Percentiles rank a stretch among this genome's conserved stretches.
Evolutionary conservation across 495 filamentous ascomycete species (phyloP).

Genomic region (Neurospora sp.): DNA sequence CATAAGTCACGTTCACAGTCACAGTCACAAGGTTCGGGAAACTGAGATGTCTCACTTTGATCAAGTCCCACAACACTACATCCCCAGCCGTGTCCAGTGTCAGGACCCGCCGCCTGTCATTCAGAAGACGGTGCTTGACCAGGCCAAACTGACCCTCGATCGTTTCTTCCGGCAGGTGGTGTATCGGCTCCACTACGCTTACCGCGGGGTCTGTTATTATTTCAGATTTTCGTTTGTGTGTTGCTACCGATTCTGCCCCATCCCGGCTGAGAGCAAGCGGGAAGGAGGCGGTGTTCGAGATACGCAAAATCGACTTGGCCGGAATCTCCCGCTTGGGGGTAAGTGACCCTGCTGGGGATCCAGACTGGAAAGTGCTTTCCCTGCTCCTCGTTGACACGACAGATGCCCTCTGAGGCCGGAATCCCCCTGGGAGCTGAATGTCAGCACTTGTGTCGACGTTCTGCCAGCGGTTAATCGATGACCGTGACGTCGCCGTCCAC

Average conservation of each 20-base stretch:
- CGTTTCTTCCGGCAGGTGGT: conserved; percentile 69
- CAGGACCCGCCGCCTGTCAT: conserved; percentile 79
- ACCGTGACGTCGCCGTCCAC: conserved; percentile 90
- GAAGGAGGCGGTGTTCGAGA: conserved; percentile 77
- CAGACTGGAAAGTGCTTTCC: conserved; percentile 11
- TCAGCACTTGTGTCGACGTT: conserved; percentile 66
- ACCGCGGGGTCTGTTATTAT: conserved; percentile 48
- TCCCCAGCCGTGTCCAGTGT: conserved; percentile 93
- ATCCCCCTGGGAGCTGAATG: conserved; percentile 42
- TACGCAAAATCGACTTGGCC: conserved; percentile 59
- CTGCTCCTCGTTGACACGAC: conserved; percentile 29
- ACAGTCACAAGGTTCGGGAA: background rate
- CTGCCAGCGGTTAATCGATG: conserved; percentile 90
- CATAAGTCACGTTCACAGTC: background rate
- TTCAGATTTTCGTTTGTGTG: conserved; percentile 46
- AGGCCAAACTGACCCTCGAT: conserved; percentile 93
- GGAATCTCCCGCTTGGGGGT: conserved; percentile 57
- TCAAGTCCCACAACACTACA: conserved; percentile 90
- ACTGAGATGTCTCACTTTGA: conserved; percentile 47
- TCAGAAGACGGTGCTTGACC: conserved; percentile 86
- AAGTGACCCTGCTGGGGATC: conserved; percentile 5
- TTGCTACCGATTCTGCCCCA: conserved; percentile 33
- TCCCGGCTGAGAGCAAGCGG: conserved; percentile 38
- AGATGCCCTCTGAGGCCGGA: conserved; percentile 45
- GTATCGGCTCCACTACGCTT: conserved; percentile 51